Conservation (phyloP, 1,139 yeast species). For the Pichia inconspicua region DNA sequence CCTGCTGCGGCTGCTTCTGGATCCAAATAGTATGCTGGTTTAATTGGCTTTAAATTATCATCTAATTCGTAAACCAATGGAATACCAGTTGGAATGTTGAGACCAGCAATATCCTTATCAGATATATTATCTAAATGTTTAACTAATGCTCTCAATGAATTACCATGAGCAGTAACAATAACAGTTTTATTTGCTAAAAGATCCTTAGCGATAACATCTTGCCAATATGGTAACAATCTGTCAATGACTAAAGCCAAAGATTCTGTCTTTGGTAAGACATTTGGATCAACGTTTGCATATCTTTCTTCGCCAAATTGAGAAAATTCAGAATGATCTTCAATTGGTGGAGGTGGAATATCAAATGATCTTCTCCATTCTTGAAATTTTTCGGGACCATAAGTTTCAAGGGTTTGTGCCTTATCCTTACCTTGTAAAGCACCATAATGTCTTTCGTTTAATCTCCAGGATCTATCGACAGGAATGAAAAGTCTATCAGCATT, state of each 20-base stretch:
- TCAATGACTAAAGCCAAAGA: constrained; percentile 92
- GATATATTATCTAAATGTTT: constrained; percentile 94
- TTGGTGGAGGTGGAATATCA: constrained; percentile 93
- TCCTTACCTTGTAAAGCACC: constrained; percentile 99
- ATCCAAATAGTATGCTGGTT: constrained; percentile 94
- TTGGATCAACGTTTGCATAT: constrained; percentile 76
- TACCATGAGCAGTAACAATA: constrained; percentile 94
- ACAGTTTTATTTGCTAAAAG: constrained; percentile 85
- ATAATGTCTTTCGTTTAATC: constrained; percentile 98
- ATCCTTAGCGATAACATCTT: constrained; percentile 83
- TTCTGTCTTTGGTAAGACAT: constrained; percentile 87
- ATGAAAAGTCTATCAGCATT: constrained; percentile 84
- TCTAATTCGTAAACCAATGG: constrained; percentile 97
- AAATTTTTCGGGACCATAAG: constrained; percentile 89
- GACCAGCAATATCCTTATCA: constrained; percentile 84
- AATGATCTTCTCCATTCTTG: constrained; percentile 97
- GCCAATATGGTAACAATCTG: constrained; percentile 97
- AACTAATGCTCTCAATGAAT: constrained; percentile 94
- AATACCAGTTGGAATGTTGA: constrained; percentile 98
- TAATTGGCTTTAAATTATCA: constrained; percentile 76
- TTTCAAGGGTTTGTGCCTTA: constrained; percentile 85
- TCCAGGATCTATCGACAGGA: constrained; percentile 94
- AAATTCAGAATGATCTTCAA: constrained; percentile 69
- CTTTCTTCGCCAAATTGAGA: constrained; percentile 83
- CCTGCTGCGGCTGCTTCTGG: constrained; percentile 99